Evolutionary conservation across 306 rosid species (phyloP).

Genomic region (Pterocarpus santalinus): DNA sequence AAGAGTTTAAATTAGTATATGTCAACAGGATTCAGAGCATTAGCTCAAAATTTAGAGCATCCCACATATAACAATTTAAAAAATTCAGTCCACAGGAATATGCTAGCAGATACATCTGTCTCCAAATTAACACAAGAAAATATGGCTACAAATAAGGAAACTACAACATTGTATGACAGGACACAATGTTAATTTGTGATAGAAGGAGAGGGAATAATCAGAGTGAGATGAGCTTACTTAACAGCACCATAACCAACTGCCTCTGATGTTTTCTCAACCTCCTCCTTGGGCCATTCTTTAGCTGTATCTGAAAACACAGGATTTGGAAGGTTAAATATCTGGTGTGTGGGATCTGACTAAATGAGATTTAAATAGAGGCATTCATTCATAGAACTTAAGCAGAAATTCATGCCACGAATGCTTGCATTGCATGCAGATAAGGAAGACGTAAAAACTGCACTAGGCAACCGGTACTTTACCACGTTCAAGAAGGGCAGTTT

Average conservation of each 20-base stretch:
- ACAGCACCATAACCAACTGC: conserved; percentile 96
- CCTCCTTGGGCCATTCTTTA: conserved; percentile 77
- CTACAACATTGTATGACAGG: conserved; percentile 18
- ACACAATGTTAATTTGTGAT: conserved; percentile 26
- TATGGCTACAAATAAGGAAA: conserved; percentile 38
- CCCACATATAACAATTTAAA: conserved; percentile 3
- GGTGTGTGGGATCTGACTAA: conserved; percentile 27
- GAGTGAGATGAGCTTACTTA: conserved; percentile 70
- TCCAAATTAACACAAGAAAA: conserved; percentile 26
- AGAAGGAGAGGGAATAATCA: not conserved
- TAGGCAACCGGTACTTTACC: conserved; percentile 64
- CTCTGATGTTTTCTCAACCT: conserved; percentile 80
- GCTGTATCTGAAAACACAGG: conserved; percentile 62
- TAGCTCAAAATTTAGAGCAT: conserved; percentile 21
- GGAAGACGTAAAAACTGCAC: conserved; percentile 32
- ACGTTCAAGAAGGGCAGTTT: conserved; percentile 73
- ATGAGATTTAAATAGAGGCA: conserved; percentile 25
- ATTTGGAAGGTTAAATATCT: conserved; percentile 37
- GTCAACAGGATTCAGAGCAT: conserved; percentile 22
- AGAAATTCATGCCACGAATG: conserved; percentile 29
- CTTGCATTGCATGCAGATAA: conserved; percentile 29
- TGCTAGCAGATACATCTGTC: conserved; percentile 11
- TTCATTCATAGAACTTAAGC: conserved; percentile 18
- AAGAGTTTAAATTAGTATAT: not conserved
- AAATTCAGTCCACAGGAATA: not conserved